Percentiles rank a stretch among this genome's conserved stretches.
Evolutionary conservation across 345 rosid species (phyloP).

Genomic region (Litchi chinensis): DNA sequence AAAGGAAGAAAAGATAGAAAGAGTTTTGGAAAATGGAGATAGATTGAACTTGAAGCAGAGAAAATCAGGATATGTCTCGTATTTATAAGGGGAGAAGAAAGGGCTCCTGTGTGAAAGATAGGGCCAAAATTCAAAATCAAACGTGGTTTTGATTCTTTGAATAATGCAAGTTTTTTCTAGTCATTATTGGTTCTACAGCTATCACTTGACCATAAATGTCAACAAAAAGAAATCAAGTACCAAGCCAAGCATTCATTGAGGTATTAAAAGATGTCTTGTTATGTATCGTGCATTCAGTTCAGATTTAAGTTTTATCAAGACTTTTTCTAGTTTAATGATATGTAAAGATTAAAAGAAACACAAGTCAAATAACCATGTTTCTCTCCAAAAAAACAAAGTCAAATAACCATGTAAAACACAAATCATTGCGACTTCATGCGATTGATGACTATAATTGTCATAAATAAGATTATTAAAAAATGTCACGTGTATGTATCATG

Average conservation of each 20-base stretch:
- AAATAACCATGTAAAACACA: no score
- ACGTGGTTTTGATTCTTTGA: neutral
- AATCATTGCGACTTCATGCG: neutral
- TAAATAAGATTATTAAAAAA: no score
- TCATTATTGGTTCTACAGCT: neutral
- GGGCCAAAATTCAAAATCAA: conserved; percentile 8
- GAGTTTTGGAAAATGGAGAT: neutral
- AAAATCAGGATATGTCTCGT: neutral
- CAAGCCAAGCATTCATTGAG: no score
- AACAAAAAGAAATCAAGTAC: no score
- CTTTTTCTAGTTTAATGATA: neutral
- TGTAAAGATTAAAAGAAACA: no score
- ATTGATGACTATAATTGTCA: neutral
- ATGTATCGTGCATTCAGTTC: no score
- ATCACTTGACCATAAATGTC: no score
- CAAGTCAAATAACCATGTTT: neutral
- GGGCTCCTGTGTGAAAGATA: neutral
- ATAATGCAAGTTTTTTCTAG: conserved; percentile 1
- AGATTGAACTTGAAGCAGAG: neutral
- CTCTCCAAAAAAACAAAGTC: neutral
- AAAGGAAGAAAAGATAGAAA: neutral
- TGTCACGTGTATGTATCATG: no score
- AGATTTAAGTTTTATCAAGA: no score
- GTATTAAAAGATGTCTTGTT: no score
- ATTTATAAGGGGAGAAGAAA: conserved; percentile 24